Conservation (phyloP, 2,329 filamentous ascomycete species). For the Hypomyces rosellus region DNA sequence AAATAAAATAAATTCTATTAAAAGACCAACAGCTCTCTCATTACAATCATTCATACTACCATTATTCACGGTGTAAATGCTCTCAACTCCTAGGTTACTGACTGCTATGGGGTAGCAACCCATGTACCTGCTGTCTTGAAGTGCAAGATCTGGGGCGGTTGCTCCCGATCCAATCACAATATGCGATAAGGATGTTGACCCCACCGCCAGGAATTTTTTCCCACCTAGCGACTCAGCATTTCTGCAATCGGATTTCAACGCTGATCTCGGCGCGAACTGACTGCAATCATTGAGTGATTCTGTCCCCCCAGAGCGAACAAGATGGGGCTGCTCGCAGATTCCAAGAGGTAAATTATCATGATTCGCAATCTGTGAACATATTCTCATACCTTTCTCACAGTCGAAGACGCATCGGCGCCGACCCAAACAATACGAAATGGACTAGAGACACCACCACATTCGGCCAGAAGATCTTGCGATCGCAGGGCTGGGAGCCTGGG, state of each 20-base stretch:
- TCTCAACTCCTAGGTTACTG: not conserved
- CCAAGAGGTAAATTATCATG: constrained; percentile 24
- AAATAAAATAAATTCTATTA: too few species aligned
- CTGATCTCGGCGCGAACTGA: too few species aligned
- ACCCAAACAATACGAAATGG: constrained; percentile 97
- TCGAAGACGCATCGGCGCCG: constrained; percentile 67
- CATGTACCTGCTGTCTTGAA: too few species aligned
- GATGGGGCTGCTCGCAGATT: constrained; percentile 33
- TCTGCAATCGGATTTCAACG: constrained; percentile 8
- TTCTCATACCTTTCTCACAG: constrained; percentile 19
- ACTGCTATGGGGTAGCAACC: too few species aligned
- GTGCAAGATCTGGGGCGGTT: not conserved
- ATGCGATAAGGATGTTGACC: constrained; percentile 22
- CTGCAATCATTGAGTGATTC: too few species aligned
- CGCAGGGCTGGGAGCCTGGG: constrained; percentile 88
- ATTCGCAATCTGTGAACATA: not conserved
- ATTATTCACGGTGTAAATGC: not conserved
- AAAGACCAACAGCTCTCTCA: too few species aligned
- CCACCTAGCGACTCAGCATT: not conserved
- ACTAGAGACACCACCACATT: constrained; percentile 73
- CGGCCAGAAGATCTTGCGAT: constrained; percentile 80
- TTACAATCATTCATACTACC: too few species aligned
- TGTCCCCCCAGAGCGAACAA: not conserved
- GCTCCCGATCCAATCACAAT: constrained; percentile 17
- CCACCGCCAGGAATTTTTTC: constrained; percentile 27